A percentile compares a stretch with the other conserved stretches of the same genome.
These are phyloP conservation scores for Prasinococcaceae sp. DNA, from an alignment of 139 green algal species.

Conservation along the genomic window DNA sequence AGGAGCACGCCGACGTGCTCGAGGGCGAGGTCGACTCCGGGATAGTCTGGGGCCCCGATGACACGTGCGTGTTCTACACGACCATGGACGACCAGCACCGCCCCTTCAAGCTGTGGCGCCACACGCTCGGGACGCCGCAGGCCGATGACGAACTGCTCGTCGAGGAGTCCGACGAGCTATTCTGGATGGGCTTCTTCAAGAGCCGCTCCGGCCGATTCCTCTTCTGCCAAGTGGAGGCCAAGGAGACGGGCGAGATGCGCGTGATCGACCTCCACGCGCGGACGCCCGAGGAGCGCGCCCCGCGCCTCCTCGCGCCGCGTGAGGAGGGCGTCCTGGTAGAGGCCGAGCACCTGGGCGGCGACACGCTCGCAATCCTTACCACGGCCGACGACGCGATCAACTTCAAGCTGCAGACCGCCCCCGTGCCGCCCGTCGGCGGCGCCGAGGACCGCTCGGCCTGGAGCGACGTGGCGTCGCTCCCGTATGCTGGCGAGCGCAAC, in stretches of 20 bases:
- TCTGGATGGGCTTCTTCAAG: conserved; percentile 12
- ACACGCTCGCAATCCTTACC: conserved; percentile 7
- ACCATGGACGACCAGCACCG: conserved; percentile 20
- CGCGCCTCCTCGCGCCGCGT: background rate
- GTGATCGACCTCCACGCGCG: conserved; percentile 11
- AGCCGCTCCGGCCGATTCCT: conserved; percentile 6
- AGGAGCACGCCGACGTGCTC: background rate
- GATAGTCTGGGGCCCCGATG: conserved; percentile 8
- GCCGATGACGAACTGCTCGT: conserved; percentile 11
- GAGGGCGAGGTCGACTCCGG: conserved; percentile 1
- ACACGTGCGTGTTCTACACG: conserved; percentile 14
- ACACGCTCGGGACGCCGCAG: conserved; percentile 1
- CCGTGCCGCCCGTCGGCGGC: background rate
- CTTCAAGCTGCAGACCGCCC: background rate
- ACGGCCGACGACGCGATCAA: conserved; percentile 3
- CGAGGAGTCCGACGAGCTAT: conserved; percentile 14
- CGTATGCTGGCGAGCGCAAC: conserved; percentile 3
- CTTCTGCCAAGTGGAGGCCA: conserved; percentile 1
- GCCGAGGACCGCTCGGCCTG: background rate
- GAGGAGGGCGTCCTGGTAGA: conserved; percentile 5
- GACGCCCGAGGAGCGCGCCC: background rate
- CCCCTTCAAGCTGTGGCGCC: conserved; percentile 16
- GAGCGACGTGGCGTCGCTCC: conserved; percentile 1
- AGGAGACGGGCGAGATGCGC: conserved; percentile 14
- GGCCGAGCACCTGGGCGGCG: conserved; percentile 1